phyloP scores from a whole-genome alignment of 257 asterid genomes.

The Echites panduratus region DNA sequence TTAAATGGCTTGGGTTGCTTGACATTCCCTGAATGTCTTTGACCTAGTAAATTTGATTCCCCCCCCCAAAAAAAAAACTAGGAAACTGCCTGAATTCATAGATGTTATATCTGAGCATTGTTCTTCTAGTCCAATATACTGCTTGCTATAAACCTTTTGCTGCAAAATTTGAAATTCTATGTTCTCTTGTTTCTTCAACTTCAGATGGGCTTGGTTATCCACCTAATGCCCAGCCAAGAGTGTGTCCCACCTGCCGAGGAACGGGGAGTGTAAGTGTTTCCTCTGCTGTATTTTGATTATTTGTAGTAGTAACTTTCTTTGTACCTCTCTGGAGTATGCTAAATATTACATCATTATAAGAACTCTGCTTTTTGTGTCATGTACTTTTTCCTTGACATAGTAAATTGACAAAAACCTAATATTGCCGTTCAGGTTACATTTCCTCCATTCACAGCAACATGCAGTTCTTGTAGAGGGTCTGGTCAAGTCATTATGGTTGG shows the following conservation, averaged over 20 bases:
- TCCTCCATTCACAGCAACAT: slow-evolving; percentile 74
- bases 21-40: background rate
- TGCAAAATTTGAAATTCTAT: background rate
- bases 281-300: background rate
- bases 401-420: background rate
- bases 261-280: slow-evolving; percentile 63
- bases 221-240: slow-evolving; percentile 48
- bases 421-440: slow-evolving; percentile 50
- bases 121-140: slow-evolving; percentile 1
- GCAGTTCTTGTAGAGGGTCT: slow-evolving; percentile 69
- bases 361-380: slow-evolving; percentile 13
- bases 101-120: background rate
- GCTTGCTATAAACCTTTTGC: background rate
- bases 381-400: slow-evolving; percentile 1
- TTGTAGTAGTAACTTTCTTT: background rate
- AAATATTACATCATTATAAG: background rate
- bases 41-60: background rate
- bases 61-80: background rate
- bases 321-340: background rate
- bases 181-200: slow-evolving; percentile 19
- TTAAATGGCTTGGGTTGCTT: background rate
- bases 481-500: slow-evolving; percentile 71
- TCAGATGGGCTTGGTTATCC: slow-evolving; percentile 86
- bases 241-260: slow-evolving; percentile 74
- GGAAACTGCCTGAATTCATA: background rate